phyloP scores from a whole-genome alignment of 1,284 basidiomycete genomes.

The Fomitopsis schrenkii region DNA sequence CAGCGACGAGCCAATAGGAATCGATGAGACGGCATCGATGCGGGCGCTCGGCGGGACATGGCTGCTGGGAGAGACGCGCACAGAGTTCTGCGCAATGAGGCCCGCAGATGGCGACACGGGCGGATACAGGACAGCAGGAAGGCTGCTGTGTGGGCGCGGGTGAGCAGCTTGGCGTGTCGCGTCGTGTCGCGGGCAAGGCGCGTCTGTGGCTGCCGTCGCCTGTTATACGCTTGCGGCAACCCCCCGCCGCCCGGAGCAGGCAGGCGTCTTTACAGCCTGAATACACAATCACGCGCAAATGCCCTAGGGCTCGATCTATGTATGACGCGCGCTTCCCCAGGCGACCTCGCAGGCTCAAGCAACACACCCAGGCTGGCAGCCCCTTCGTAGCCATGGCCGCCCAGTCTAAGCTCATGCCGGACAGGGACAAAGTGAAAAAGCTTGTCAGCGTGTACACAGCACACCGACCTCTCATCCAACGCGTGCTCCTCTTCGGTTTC shows the following conservation, averaged over 20 bases:
- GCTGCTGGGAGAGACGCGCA: neutral
- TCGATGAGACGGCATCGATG: neutral
- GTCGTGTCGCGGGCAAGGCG: neutral
- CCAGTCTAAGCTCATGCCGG: constrained; percentile 24
- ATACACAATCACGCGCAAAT: neutral
- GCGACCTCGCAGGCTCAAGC: neutral
- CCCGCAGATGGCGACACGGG: neutral
- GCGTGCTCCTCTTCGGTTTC: constrained; percentile 59
- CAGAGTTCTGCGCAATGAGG: neutral
- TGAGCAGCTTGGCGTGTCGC: neutral
- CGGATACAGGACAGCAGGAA: neutral
- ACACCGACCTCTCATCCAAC: constrained; percentile 70
- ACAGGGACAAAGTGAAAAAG: constrained; percentile 30
- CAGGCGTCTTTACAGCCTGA: neutral
- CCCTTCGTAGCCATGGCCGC: constrained; percentile 19
- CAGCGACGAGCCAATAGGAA: neutral
- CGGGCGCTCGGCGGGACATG: neutral
- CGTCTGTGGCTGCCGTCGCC: neutral
- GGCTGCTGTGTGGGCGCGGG: neutral
- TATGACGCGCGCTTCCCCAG: neutral
- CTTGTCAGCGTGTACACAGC: constrained; percentile 50
- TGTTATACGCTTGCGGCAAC: neutral
- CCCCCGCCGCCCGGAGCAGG: neutral
- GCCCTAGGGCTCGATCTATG: neutral
- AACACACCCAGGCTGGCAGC: too few species aligned